Conservation (phyloP, 1,284 basidiomycete species). For the Apiotrichum sp. region DNA sequence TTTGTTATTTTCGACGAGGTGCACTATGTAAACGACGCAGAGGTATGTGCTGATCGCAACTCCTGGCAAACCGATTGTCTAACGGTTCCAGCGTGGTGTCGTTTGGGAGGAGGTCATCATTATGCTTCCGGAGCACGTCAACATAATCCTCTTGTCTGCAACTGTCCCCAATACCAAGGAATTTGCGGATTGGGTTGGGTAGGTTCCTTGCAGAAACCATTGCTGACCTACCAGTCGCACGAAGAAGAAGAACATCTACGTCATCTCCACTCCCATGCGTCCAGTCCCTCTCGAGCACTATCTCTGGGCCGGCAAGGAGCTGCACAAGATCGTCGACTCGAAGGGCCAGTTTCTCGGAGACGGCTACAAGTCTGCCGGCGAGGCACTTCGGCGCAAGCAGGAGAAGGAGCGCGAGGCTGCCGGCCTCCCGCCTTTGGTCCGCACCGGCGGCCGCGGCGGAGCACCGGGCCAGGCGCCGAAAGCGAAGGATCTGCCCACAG, state of each 20-base stretch:
- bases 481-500: slow-evolving; percentile 40
- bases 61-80: no score
- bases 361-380: slow-evolving; percentile 83
- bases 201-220: slow-evolving; percentile 32
- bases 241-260: slow-evolving; percentile 99
- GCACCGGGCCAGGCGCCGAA: slow-evolving; percentile 51
- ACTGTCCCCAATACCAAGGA: slow-evolving; percentile 98
- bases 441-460: slow-evolving; percentile 70
- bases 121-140: slow-evolving; percentile 94
- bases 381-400: slow-evolving; percentile 85
- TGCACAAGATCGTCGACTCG: slow-evolving; percentile 88
- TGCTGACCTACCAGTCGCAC: slow-evolving; percentile 62
- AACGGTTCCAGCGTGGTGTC: slow-evolving; percentile 69
- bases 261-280: slow-evolving; percentile 92
- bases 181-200: slow-evolving; percentile 99
- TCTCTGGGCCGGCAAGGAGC: slow-evolving; percentile 84
- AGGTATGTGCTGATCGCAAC: slow-evolving; percentile 54
- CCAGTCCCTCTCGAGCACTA: slow-evolving; percentile 97
- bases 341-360: slow-evolving; percentile 67
- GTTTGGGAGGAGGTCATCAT: slow-evolving; percentile 99
- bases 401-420: slow-evolving; percentile 96
- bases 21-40: slow-evolving; percentile 98
- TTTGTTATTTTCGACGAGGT: slow-evolving; percentile 99
- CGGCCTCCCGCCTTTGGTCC: slow-evolving; percentile 73
- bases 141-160: slow-evolving; percentile 92